Evolutionary conservation across 345 rosid species (phyloP).

Genomic region (Arabis hirsuta): DNA sequence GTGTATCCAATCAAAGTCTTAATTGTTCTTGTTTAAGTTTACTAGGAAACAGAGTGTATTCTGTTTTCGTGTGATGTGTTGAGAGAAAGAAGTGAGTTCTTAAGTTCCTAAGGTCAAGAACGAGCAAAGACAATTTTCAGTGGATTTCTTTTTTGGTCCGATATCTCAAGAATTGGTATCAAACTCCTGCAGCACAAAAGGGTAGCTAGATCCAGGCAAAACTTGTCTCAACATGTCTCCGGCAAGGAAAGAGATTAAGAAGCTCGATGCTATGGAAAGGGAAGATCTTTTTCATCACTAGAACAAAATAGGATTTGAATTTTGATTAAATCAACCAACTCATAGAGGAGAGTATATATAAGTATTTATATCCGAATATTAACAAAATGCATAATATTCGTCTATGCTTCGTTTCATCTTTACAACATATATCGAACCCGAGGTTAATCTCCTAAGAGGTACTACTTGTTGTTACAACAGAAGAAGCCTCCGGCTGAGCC

Average conservation of each 20-base stretch:
- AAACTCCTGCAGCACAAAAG: not conserved
- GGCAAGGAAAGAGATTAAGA: not conserved
- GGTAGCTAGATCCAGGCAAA: not conserved
- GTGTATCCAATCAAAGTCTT: too few relatives aligned
- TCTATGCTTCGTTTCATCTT: conserved; percentile 37
- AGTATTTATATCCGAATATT: conserved; percentile 33
- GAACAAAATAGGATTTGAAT: not conserved
- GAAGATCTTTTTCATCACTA: not conserved
- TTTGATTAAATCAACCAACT: conserved; percentile 15
- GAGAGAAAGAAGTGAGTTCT: too few relatives aligned
- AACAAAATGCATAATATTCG: conserved; percentile 33
- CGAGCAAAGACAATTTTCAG: too few relatives aligned
- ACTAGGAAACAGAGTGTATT: too few relatives aligned
- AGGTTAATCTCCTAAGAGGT: conserved; percentile 39
- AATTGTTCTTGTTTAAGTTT: too few relatives aligned
- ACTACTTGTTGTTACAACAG: conserved; percentile 32
- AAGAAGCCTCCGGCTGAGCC: conserved; percentile 36
- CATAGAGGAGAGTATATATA: conserved; percentile 23
- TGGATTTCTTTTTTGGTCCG: too few relatives aligned
- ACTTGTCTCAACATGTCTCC: not conserved
- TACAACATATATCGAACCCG: conserved; percentile 33
- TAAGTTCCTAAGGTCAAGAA: too few relatives aligned
- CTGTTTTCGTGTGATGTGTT: too few relatives aligned
- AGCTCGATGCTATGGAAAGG: not conserved
- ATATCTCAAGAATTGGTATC: not conserved